Evolutionary conservation across 164 flowering plant genomes (phyloP).

Genomic region (Dillenia suffruticosa): DNA sequence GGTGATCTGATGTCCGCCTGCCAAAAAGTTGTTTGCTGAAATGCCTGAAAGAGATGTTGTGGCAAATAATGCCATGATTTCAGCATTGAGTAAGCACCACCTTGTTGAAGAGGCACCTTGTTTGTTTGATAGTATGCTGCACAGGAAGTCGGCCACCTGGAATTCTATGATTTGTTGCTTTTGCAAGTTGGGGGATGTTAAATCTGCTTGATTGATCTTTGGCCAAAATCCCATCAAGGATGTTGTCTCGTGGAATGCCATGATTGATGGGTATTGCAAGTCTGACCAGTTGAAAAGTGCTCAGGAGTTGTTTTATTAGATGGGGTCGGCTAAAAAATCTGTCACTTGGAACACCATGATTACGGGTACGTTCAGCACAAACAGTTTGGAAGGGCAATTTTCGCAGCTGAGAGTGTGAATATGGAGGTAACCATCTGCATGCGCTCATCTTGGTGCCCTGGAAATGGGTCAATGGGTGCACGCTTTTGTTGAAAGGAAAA

Average conservation of each 20-base stretch:
- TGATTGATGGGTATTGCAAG: constrained; percentile 39
- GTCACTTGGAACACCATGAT: constrained; percentile 44
- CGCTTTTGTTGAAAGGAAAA: constrained; percentile 22
- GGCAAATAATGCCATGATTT: constrained; percentile 35
- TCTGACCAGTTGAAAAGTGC: constrained; percentile 18
- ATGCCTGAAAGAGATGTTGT: constrained; percentile 41
- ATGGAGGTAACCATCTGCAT: constrained; percentile 37
- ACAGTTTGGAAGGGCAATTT: constrained; percentile 23
- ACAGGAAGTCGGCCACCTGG: constrained; percentile 27
- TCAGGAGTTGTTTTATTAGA: constrained; percentile 24
- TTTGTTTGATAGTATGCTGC: constrained; percentile 34
- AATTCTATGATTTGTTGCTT: constrained; percentile 37
- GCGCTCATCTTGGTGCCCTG: constrained; percentile 43
- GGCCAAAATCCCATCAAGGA: constrained; percentile 29
- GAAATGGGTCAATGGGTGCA: constrained; percentile 40
- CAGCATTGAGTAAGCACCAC: constrained; percentile 23
- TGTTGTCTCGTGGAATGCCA: constrained; percentile 39
- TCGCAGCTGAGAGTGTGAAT: constrained; percentile 14
- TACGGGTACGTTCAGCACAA: constrained; percentile 19
- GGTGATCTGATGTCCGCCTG: constrained; percentile 31
- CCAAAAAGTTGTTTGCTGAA: constrained; percentile 29
- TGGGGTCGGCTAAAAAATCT: constrained; percentile 27
- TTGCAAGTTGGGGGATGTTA: constrained; percentile 27
- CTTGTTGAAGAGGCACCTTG: constrained; percentile 16
- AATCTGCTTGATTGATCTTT: constrained; percentile 26